These are phyloP conservation scores for Stephania japonica DNA, from an alignment of 164 flowering plant genomes.

Conservation along the genomic window DNA sequence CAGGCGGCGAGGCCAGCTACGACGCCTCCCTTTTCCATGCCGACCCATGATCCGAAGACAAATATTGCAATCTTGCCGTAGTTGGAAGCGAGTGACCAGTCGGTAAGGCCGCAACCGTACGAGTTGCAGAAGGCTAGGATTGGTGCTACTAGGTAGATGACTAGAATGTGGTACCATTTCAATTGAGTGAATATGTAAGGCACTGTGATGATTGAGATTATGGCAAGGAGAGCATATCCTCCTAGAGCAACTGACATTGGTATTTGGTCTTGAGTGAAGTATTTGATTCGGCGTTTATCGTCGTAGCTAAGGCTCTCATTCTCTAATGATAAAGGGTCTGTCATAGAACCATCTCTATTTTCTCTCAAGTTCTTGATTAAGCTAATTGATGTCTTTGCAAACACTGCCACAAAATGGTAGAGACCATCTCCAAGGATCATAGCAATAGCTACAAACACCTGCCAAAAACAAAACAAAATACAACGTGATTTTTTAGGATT, in stretches of 20 bases:
- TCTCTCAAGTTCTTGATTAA: not conserved
- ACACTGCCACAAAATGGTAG: constrained; percentile 18
- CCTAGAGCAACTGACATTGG: constrained; percentile 16
- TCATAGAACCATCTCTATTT: not conserved
- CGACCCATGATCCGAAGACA: constrained; percentile 26
- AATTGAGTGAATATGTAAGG: constrained; percentile 31
- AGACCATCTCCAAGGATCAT: constrained; percentile 36
- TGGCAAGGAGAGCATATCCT: constrained; percentile 23
- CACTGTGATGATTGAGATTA: constrained; percentile 15
- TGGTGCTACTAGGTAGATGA: constrained; percentile 31
- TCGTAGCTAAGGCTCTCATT: constrained; percentile 16
- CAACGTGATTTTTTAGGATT: no score
- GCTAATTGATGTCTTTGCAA: constrained; percentile 7
- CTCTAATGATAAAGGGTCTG: not conserved
- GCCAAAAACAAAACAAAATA: not conserved
- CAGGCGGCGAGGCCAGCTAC: constrained; percentile 31
- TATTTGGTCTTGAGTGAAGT: constrained; percentile 30
- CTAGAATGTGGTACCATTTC: constrained; percentile 30
- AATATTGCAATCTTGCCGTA: constrained; percentile 36
- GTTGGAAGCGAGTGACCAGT: constrained; percentile 35
- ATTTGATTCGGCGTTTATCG: constrained; percentile 21
- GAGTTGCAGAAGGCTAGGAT: constrained; percentile 37
- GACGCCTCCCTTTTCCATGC: constrained; percentile 24
- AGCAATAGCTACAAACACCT: constrained; percentile 31
- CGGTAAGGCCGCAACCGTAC: constrained; percentile 38